Percentiles rank a stretch among this genome's conserved stretches.
Conservation (phyloP, 805 yeast species). For the Pachysolen tannophilus region DNA sequence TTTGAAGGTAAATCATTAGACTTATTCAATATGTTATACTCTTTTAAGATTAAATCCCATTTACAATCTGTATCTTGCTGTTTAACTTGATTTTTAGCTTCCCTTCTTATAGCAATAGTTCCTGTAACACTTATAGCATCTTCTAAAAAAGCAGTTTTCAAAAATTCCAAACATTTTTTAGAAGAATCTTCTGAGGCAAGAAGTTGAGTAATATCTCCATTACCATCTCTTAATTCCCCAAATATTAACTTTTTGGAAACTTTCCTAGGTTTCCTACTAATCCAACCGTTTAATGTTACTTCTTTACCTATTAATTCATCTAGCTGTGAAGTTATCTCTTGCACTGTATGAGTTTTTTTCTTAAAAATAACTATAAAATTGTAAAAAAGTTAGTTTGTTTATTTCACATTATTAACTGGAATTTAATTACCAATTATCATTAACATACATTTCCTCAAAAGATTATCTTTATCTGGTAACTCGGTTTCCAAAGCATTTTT, state of each 20-base stretch:
- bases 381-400: background rate
- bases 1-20: conserved; percentile 64
- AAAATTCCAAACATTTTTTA: conserved; percentile 23
- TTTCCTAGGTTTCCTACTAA: conserved; percentile 65
- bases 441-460: conserved; percentile 4
- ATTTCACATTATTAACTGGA: too few relatives aligned
- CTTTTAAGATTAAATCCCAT: conserved; percentile 53
- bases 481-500: too few relatives aligned
- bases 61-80: conserved; percentile 12
- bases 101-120: conserved; percentile 26
- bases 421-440: too few relatives aligned
- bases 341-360: conserved; percentile 20
- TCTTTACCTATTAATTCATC: conserved; percentile 11
- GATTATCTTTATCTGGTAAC: conserved; percentile 5
- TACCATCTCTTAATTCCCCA: conserved; percentile 65
- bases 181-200: conserved; percentile 30
- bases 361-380: conserved; percentile 14
- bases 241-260: conserved; percentile 60
- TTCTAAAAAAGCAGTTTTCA: conserved; percentile 54
- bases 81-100: conserved; percentile 16
- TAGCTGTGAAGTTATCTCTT: conserved; percentile 11
- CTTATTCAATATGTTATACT: conserved; percentile 49
- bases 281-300: conserved; percentile 74
- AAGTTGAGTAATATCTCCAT: conserved; percentile 62
- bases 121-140: conserved; percentile 71